Base-by-base conservation (phyloP, 2,329 filamentous ascomycete species). In the Berkeleyomyces rouxiae region DNA sequence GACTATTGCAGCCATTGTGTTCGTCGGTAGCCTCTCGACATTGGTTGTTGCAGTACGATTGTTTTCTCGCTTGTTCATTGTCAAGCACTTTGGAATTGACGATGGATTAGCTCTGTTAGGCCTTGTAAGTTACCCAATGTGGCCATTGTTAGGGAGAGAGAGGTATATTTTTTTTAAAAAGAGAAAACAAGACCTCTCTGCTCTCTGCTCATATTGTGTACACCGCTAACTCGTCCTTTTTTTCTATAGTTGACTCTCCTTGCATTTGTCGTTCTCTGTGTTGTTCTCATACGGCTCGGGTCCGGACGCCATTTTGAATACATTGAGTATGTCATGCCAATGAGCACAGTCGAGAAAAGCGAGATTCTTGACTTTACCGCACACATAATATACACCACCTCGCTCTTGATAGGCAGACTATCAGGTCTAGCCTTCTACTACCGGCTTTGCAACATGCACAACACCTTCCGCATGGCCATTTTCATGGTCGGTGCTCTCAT, bases 391-490 rank as follows among this genome's bases (percentile, higher is more conserved):
- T 81, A 81, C 67, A 79, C 77, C 1, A 75, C 74, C 0, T 73
- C 78, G 1, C 71, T 81, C 1, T 71, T 79, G 36, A 67, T 78
- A 9, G 79, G 78, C 64, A 76, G 78, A 10, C 68, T 79, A 0
- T 80, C 78, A 0, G 78, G 78, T 65, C 70, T 81, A 3, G 77
- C 78, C 0, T 79, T 81, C 62, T 81, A 80, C 68, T 71, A 73
- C 59, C 75, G 78, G 2, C 70, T 81, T 2, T 75, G 75, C 65
- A 70, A 70, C 4, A 67, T 74, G 31, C 70, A 76, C 67, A 60
- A 68, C 49, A 66, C 69, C 37, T 72, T 78, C 5, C 68, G 68
- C 3, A 61, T 72, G 3, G 67, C 71, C 3, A 76, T 78, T 55
- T 70, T 68, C 40, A 60, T 72, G 13, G 70, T 74, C 0, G 70